phyloP scores from a whole-genome alignment of 495 filamentous ascomycete species.

The Daldinia caldariorum region DNA sequence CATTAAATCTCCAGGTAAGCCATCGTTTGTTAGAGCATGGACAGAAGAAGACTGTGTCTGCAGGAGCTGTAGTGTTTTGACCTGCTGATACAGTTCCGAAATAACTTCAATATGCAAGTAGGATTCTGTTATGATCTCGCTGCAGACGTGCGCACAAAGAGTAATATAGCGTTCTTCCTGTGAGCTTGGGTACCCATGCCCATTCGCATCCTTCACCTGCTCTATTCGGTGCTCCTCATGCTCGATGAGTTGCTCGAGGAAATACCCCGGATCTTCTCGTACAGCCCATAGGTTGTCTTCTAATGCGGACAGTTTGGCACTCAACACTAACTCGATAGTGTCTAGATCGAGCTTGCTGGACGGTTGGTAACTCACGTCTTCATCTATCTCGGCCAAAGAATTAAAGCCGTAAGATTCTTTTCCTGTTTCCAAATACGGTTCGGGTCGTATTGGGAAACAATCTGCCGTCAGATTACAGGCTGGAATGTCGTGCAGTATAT shows the following conservation, averaged over 20 bases:
- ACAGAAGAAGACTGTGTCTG: too few species aligned
- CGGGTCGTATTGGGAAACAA: conserved; percentile 48
- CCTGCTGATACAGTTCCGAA: conserved; percentile 45
- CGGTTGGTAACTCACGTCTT: conserved; percentile 61
- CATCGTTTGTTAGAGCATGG: conserved; percentile 44
- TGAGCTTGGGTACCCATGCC: background rate
- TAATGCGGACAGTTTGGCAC: conserved; percentile 52
- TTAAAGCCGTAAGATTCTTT: conserved; percentile 25
- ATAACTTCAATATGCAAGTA: conserved; percentile 39
- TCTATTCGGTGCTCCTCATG: conserved; percentile 57
- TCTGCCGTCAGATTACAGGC: conserved; percentile 26
- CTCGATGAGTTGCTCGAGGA: conserved; percentile 53
- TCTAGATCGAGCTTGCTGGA: conserved; percentile 58
- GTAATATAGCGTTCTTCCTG: background rate
- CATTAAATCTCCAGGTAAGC: conserved; percentile 52
- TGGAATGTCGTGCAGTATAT: conserved; percentile 58
- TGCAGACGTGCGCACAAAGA: background rate
- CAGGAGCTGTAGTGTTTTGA: conserved; percentile 43
- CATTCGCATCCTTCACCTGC: conserved; percentile 39
- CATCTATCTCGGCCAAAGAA: conserved; percentile 48
- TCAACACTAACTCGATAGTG: conserved; percentile 45
- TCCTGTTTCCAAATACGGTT: conserved; percentile 49
- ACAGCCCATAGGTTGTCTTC: conserved; percentile 65
- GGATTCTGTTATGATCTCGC: background rate
- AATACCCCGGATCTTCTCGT: conserved; percentile 67